Base-by-base conservation (phyloP, 208 protist genomes). In the Zelonia costaricensis region DNA sequence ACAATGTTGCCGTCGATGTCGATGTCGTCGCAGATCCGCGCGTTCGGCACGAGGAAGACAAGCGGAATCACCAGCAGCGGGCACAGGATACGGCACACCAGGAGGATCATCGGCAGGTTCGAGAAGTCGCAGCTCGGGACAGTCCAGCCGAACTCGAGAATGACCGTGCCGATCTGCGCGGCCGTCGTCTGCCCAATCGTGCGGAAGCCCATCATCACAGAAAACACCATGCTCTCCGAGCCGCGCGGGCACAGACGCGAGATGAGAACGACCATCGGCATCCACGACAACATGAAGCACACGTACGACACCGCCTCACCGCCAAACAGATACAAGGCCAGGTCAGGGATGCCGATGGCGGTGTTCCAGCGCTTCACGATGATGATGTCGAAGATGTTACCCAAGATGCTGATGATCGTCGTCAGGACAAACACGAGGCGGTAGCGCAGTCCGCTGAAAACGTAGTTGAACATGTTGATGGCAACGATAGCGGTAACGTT, bases 221-320 rank as follows among this genome's bases (percentile, higher is more conserved):
- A 73, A 51, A 82, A 91, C 44, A 91, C 78, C 35, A 86, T 84
- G 20, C 64, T 70, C 66, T 94, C 88, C 44, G 84, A 77, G 13
- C 82, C 84, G 22, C 75, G 73, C 9, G 88, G 85, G 54, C 85
- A 92, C 18, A 95, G 69, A 27, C 84, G 85, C 0, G 85, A 83
- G 44, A 89, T 65, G 18, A 95, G 74, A 20, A 95, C 72, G 5
- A 89, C 66, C 57, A 69, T 68, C 33, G 88, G 82, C 80, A 94
- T 91, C 52, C 74, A 88, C 38, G 71, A 53, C 3, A 94, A 52
- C 73, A 84, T 84, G 42, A 74, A 81, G 45, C 56, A 73, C 36
- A 87, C 67, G 55, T 91, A 53, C 22, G 73, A 70, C 2, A 93
- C 66, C 15, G 89, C 71, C 23, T 58, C 69, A 48, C 87, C 68